Conservation (phyloP, 768 basidiomycete genomes). For the Tremella yokohamensis region DNA sequence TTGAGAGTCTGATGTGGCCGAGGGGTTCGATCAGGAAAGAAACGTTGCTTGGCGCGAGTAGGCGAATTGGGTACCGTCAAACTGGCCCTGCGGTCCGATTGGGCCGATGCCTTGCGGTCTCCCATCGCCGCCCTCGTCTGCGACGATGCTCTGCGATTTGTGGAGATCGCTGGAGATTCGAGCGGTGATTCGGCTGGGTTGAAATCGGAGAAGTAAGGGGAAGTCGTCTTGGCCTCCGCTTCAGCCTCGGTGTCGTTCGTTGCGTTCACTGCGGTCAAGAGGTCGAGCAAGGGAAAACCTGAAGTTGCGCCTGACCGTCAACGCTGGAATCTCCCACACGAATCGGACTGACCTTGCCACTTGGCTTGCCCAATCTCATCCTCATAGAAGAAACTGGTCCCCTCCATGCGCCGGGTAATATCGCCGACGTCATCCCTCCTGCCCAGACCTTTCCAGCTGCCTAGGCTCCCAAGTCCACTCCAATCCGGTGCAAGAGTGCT, state of each 20-base stretch:
- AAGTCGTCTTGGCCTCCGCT: constrained; percentile 23
- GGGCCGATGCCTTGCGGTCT: neutral
- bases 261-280: constrained; percentile 55
- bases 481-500: constrained; percentile 11
- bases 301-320: constrained; percentile 69
- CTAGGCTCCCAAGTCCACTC: constrained; percentile 6
- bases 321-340: neutral
- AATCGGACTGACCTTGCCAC: constrained; percentile 47
- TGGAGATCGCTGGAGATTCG: neutral
- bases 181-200: constrained; percentile 6
- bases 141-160: constrained; percentile 15
- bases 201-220: constrained; percentile 37
- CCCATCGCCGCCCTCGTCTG: neutral
- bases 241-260: constrained; percentile 10
- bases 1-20: constrained; percentile 69
- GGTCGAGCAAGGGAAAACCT: constrained; percentile 79
- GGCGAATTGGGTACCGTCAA: neutral
- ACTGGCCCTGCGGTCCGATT: neutral
- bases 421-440: constrained; percentile 38
- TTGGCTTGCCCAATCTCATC: constrained; percentile 52
- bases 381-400: constrained; percentile 51
- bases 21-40: constrained; percentile 78
- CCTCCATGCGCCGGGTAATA: constrained; percentile 48
- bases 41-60: constrained; percentile 27
- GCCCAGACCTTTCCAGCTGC: constrained; percentile 8